Base-by-base conservation (phyloP, 495 filamentous ascomycete genomes). In the Talaromyces thailandensis region DNA sequence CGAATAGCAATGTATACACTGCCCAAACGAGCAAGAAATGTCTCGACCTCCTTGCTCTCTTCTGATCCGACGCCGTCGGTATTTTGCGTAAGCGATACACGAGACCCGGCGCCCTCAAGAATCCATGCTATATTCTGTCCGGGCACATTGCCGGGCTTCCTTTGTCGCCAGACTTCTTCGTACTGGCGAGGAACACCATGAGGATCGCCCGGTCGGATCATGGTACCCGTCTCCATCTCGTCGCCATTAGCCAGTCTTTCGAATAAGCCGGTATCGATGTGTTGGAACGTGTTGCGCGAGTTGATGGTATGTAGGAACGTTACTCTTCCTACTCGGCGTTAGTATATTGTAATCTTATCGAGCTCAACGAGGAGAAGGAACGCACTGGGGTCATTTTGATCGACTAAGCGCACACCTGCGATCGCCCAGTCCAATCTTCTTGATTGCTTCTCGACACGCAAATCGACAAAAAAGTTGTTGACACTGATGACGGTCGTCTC, bases 401-500 rank as follows among this genome's bases (percentile, higher is more conserved):
- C 59, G 9, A 61, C 59, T 25, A 61, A 16, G 28, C 59, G 59
- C 25, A 61, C 59, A 16, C 59, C 59, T 14, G 59, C 59, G 28
- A 52, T 50, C n/a, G 59, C 59, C 59, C 59, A 61, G 45, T 61
- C 59, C 25, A 61, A n/a, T 16, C 40, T 51, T 75, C 60, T 58
- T 72, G 70, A 23, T 55, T 75, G 72, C 43, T 61, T 61, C 28
- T 61, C 59, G 16, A 79, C 72, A 48, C 76, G 73, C 9, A 79
- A 62, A 62, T 79, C 75, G 1, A 79, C 70, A 48, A 76, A 78
- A 75, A 76, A 79, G 61, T 72, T 72, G 8, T 68, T 71, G 0
- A 79, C 75, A 29, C 75, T 75, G 65, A 79, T 69, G 62, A 78
- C 75, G n/a, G 77, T 66, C 28, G 76, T 79, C 35, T 79, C 75